phyloP scores from a whole-genome alignment of 768 basidiomycete genomes.

The Leccinum olivaceopallidum region DNA sequence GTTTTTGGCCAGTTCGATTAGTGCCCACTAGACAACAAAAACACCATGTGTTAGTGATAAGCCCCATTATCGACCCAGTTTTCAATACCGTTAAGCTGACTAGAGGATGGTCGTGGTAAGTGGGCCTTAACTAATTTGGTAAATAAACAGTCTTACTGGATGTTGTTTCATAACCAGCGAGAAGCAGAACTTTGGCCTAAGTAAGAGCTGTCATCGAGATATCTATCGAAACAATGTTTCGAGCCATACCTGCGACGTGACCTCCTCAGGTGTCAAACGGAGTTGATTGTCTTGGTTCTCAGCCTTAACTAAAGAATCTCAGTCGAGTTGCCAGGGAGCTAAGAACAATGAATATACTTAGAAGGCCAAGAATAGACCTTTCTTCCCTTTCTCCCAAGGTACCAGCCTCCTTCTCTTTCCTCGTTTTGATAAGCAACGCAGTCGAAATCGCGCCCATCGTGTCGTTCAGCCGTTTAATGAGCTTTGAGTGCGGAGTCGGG shows the following conservation, averaged over 20 bases:
- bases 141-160: constrained; percentile 28
- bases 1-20: constrained; percentile 53
- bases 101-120: background rate
- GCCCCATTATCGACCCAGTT: background rate
- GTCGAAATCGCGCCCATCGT: constrained; percentile 37
- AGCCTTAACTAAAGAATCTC: constrained; percentile 35
- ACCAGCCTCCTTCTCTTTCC: constrained; percentile 34
- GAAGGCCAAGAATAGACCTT: constrained; percentile 39
- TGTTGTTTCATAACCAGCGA: constrained; percentile 43
- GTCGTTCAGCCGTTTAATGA: constrained; percentile 27
- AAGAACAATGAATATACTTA: constrained; percentile 26
- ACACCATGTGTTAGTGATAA: background rate
- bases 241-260: constrained; percentile 33
- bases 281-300: constrained; percentile 32
- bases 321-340: background rate
- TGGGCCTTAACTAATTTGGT: background rate
- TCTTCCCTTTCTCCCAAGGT: constrained; percentile 32
- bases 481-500: constrained; percentile 31
- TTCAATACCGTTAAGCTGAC: constrained; percentile 16
- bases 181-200: constrained; percentile 38
- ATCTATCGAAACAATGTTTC: background rate
- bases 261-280: constrained; percentile 41
- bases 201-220: background rate
- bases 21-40: constrained; percentile 41
- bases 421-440: constrained; percentile 32